Conservation (phyloP, 108 stramenopile genomes). For the Craspedostauros australis region DNA sequence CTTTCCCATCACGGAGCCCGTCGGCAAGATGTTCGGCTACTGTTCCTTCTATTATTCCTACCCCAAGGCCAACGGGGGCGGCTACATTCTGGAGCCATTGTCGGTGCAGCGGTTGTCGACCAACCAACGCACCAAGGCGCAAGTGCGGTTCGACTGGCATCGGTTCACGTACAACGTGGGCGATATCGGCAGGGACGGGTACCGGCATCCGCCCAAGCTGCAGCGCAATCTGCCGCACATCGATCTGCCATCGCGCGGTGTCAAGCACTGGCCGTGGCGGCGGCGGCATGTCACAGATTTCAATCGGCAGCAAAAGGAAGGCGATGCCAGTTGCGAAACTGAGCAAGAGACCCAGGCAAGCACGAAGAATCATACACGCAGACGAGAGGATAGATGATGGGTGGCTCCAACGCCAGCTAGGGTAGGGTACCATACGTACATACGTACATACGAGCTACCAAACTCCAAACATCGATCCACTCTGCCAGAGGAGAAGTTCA, state of each 20-base stretch:
- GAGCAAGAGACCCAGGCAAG: background rate
- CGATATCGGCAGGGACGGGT: conserved; percentile 35
- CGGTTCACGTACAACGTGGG: conserved; percentile 36
- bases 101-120: conserved; percentile 19
- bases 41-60: conserved; percentile 41
- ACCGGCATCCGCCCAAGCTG: conserved; percentile 38
- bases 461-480: no score
- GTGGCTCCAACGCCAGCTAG: no score
- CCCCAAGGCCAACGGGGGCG: conserved; percentile 37
- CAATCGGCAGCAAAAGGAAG: background rate
- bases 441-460: no score
- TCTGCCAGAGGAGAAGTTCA: no score
- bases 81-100: conserved; percentile 43
- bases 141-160: conserved; percentile 48
- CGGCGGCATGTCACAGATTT: no score
- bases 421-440: no score
- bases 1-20: conserved; percentile 31
- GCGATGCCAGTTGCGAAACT: background rate
- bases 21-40: conserved; percentile 18
- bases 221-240: conserved; percentile 36
- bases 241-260: conserved; percentile 26
- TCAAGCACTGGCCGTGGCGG: conserved; percentile 57
- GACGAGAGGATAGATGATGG: no score
- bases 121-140: conserved; percentile 21
- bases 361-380: background rate